Base-by-base conservation (phyloP, 768 basidiomycete genomes). In the Boletus rufocinnamomeus region DNA sequence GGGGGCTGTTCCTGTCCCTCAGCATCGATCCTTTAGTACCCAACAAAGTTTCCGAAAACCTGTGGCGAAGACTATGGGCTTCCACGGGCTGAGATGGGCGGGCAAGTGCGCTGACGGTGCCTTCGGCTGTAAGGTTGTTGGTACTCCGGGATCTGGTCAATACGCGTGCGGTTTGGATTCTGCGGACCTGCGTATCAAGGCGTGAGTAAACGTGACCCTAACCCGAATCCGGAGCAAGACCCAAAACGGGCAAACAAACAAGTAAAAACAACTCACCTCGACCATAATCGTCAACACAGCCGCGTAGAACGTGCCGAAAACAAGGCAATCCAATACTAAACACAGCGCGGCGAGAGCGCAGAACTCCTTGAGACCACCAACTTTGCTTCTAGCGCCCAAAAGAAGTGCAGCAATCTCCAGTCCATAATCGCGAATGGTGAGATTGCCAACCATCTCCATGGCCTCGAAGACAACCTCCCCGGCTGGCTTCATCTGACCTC, bases 281-380 rank as follows among this genome's bases (percentile, higher is more conserved):
- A 98, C 88, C 90, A 98, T 97, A 71, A 99, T 81, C n/a, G 86
- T 88, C 53, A 99, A 77, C 53, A 98, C 85, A 2, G 91, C 87
- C 1, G 91, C 82, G 69, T 96, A 89, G 75, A 97, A 96, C 1
- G 93, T 93, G 74, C 89, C 89, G 60, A 97, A 83, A 73, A 93
- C 80, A 32, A 94, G 67, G 71, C 95, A 97, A 72, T 99, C 97
- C 46, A 95, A 80, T 10, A 81, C 81, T 50, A 99, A 80, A 52
- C 93, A 79, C n/a, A 98, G 72, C 2, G 94, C 95, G 0, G 95
- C 97, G 17, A 98, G 84, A 13, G 94, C 91, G 70, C 96, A 98
- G 62, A 98, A 96, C 74, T 99, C 95, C 61, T 84, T 85, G 50
- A 99, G 77, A 13, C 96, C 96, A 23, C 89, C 87, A 28, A 98